These are phyloP conservation scores for Colletotrichum ledebouriae DNA, from an alignment of 2,329 filamentous ascomycete species.

Conservation along the genomic window DNA sequence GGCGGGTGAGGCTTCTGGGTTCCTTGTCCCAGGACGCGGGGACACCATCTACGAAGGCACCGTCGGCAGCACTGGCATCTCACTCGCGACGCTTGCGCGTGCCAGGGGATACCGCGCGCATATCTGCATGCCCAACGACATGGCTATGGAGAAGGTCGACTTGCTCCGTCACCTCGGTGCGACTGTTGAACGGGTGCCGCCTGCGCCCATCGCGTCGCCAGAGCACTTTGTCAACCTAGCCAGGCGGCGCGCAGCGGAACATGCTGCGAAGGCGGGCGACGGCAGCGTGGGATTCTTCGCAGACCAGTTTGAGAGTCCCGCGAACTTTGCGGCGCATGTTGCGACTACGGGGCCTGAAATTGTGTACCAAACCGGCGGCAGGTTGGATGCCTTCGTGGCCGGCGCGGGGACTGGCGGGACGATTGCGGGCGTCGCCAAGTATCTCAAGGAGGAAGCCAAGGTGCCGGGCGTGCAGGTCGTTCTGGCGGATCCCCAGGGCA, in stretches of 20 bases:
- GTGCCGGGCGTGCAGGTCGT: slow-evolving; percentile 77
- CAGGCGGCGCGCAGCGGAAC: slow-evolving; percentile 79
- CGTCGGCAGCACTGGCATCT: slow-evolving; percentile 96
- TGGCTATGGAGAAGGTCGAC: slow-evolving; percentile 88
- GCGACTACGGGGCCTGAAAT: slow-evolving; percentile 91
- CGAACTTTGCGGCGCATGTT: slow-evolving; percentile 90
- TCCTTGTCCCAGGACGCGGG: slow-evolving; percentile 82
- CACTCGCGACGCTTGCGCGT: slow-evolving; percentile 87
- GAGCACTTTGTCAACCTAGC: slow-evolving; percentile 96
- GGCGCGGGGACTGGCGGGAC: slow-evolving; percentile 97
- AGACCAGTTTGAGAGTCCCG: slow-evolving; percentile 93
- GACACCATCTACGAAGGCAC: slow-evolving; percentile 99
- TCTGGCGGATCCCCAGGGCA: slow-evolving; percentile 93
- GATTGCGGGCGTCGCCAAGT: slow-evolving; percentile 86
- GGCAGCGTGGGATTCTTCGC: slow-evolving; percentile 89
- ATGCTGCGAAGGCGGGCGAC: slow-evolving; percentile 70
- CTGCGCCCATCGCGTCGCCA: slow-evolving; percentile 93
- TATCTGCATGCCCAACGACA: slow-evolving; percentile 97
- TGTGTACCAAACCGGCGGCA: slow-evolving; percentile 79
- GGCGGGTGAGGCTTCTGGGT: slow-evolving; percentile 81
- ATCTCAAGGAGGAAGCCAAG: slow-evolving; percentile 77
- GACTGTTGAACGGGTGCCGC: slow-evolving; percentile 89
- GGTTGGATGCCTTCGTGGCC: slow-evolving; percentile 88
- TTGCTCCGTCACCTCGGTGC: slow-evolving; percentile 91
- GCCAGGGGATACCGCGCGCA: slow-evolving; percentile 92